These are phyloP conservation scores for Coelastrella sp. DNA, from an alignment of 139 green algal genomes.

Conservation along the genomic window DNA sequence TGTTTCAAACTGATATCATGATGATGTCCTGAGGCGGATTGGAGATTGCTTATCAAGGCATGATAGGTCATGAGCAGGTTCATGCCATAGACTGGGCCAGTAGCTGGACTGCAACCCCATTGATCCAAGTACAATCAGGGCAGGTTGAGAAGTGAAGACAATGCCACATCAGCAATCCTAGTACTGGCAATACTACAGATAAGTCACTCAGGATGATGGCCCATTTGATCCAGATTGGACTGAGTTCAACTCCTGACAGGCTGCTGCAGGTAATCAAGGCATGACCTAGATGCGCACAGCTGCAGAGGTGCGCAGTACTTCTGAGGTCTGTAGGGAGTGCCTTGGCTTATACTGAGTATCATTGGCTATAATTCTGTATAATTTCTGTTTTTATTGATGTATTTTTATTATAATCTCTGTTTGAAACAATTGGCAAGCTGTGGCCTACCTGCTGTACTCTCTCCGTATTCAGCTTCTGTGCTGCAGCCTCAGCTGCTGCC, in stretches of 20 bases:
- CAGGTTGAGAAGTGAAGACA: too few species aligned
- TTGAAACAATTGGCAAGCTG: background rate
- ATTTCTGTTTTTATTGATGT: too few species aligned
- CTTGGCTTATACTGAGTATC: too few species aligned
- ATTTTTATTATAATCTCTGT: too few species aligned
- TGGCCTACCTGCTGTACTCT: conserved; percentile 13
- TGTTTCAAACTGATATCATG: too few species aligned
- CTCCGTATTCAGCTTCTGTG: conserved; percentile 18
- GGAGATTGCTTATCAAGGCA: background rate
- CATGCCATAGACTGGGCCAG: background rate
- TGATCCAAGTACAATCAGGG: too few species aligned
- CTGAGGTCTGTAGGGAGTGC: too few species aligned
- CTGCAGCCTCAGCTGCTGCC: background rate
- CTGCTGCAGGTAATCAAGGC: background rate
- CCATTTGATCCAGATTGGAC: background rate
- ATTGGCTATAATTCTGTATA: background rate
- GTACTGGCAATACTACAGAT: background rate
- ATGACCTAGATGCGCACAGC: too few species aligned
- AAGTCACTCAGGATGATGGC: background rate
- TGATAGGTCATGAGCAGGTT: background rate
- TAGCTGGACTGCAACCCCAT: background rate
- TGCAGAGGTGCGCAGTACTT: too few species aligned
- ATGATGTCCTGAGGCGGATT: background rate
- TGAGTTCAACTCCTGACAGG: background rate
- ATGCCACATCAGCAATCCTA: too few species aligned